These are phyloP conservation scores for Cubamyces sp. DNA, from an alignment of 768 basidiomycete species.

Conservation along the genomic window DNA sequence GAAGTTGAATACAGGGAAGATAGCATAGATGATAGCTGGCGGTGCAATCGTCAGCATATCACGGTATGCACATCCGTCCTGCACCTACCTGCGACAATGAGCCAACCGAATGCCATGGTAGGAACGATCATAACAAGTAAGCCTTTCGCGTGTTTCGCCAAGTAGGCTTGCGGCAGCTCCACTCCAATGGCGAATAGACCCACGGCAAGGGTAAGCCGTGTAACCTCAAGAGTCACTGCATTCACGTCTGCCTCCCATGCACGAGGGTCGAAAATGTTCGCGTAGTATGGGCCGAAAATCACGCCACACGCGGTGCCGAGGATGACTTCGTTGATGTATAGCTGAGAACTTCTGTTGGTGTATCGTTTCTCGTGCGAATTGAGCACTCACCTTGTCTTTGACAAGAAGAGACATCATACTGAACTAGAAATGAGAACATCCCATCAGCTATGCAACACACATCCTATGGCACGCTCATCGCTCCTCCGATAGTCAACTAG, in stretches of 20 bases:
- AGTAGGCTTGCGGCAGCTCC: conserved; percentile 86
- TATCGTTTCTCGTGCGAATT: no score
- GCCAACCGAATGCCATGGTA: conserved; percentile 86
- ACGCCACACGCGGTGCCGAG: conserved; percentile 78
- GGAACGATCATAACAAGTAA: conserved; percentile 75
- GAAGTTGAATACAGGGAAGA: conserved; percentile 75
- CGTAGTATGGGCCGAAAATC: conserved; percentile 72
- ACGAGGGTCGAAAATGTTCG: conserved; percentile 75
- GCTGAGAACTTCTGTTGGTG: conserved; percentile 37
- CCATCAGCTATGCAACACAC: neutral
- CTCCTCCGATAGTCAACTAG: neutral
- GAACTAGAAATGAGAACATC: conserved; percentile 53
- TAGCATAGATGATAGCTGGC: conserved; percentile 63
- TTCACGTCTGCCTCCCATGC: conserved; percentile 63
- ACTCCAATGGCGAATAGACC: conserved; percentile 96
- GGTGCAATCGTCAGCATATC: neutral
- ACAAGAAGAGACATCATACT: conserved; percentile 84
- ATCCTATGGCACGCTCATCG: no score
- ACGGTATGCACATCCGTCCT: neutral
- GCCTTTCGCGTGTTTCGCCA: conserved; percentile 77
- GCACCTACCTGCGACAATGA: conserved; percentile 65
- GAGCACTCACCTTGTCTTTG: conserved; percentile 58
- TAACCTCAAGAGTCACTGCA: conserved; percentile 83
- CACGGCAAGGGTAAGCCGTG: conserved; percentile 85
- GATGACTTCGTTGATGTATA: conserved; percentile 94